These are phyloP conservation scores for Kluyveromyces sp. DNA, from an alignment of 1,139 yeast species.

Conservation along the genomic window DNA sequence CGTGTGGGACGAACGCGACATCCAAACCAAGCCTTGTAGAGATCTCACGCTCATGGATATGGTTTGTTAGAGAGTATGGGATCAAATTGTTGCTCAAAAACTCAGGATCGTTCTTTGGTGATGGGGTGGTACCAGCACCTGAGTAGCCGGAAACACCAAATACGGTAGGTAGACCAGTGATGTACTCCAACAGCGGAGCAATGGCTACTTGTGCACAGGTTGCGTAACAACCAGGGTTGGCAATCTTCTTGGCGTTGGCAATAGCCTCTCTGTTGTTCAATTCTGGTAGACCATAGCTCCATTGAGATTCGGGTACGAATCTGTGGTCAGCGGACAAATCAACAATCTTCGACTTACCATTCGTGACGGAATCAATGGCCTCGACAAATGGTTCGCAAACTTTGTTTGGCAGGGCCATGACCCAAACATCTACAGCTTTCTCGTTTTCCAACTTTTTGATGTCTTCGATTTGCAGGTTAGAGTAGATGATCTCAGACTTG, in stretches of 20 bases:
- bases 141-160: conserved; percentile 98
- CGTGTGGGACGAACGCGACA: conserved; percentile 93
- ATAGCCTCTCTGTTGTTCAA: conserved; percentile 59
- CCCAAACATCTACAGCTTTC: conserved; percentile 89
- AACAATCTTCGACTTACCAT: conserved; percentile 63
- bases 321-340: conserved; percentile 95
- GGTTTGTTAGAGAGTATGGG: conserved; percentile 94
- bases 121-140: conserved; percentile 98
- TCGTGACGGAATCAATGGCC: conserved; percentile 66
- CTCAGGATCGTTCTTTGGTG: conserved; percentile 83
- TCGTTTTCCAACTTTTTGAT: conserved; percentile 68
- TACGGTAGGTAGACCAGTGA: conserved; percentile 67
- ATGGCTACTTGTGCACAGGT: conserved; percentile 94
- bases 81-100: conserved; percentile 74
- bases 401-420: conserved; percentile 98
- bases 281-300: conserved; percentile 92
- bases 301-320: conserved; percentile 77
- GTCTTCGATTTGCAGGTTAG: conserved; percentile 82
- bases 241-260: conserved; percentile 70
- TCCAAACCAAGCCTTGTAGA: conserved; percentile 68
- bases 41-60: conserved; percentile 91
- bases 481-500: conserved; percentile 71
- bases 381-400: conserved; percentile 96
- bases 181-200: conserved; percentile 66
- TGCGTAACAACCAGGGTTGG: conserved; percentile 98